These are phyloP conservation scores for Blastomyces percursus DNA, from an alignment of 2,329 filamentous ascomycete species.

Conservation along the genomic window DNA sequence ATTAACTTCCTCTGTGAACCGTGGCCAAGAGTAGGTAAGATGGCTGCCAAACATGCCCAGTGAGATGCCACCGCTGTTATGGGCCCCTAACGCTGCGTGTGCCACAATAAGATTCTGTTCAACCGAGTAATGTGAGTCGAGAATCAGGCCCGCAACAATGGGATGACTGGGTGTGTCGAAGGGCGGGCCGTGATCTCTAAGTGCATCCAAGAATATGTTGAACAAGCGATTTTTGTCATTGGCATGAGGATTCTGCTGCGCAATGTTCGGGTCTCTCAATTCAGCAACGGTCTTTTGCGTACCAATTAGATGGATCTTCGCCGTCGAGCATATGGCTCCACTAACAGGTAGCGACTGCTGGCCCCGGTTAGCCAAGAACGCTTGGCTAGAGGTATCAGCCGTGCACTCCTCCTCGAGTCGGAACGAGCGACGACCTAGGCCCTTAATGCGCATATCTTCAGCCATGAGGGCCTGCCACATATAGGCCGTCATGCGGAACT, in stretches of 20 bases:
- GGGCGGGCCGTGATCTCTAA: constrained; percentile 10
- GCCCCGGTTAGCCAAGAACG: neutral
- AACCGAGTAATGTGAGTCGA: constrained; percentile 15
- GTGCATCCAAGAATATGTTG: constrained; percentile 13
- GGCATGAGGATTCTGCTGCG: constrained; percentile 15
- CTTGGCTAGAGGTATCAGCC: constrained; percentile 9
- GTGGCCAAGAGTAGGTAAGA: constrained; percentile 18
- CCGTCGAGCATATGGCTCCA: constrained; percentile 4
- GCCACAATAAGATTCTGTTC: constrained; percentile 15
- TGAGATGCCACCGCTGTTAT: constrained; percentile 14
- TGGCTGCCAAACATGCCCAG: constrained; percentile 19
- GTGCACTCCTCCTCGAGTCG: constrained; percentile 18
- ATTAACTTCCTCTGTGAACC: constrained; percentile 18
- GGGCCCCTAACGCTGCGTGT: constrained; percentile 17
- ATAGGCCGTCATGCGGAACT: constrained; percentile 17
- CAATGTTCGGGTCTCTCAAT: constrained; percentile 14
- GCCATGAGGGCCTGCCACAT: constrained; percentile 19
- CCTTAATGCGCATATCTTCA: constrained; percentile 17
- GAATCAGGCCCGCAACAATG: constrained; percentile 16
- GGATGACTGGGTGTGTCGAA: constrained; percentile 13
- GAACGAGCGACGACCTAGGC: constrained; percentile 18
- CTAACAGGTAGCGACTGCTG: neutral
- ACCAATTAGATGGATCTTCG: constrained; percentile 16
- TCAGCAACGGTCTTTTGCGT: constrained; percentile 16
- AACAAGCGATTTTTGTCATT: constrained; percentile 12